phyloP scores from a whole-genome alignment of 139 green algal species.

The Chlamydomonas incerta region DNA sequence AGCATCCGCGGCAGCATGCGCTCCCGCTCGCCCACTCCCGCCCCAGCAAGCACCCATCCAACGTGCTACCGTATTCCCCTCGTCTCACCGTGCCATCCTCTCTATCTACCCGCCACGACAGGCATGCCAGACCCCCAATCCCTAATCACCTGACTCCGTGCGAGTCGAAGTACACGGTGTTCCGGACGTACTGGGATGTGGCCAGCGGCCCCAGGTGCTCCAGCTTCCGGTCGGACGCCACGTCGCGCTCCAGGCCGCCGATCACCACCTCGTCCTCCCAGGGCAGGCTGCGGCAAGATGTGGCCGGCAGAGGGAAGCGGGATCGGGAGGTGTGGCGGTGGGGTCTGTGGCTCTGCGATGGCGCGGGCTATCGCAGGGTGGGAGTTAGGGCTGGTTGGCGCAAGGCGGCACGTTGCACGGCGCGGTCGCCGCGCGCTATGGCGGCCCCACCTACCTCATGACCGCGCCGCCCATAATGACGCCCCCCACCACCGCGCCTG shows the following conservation, averaged over 20 bases:
- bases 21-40: too few species aligned
- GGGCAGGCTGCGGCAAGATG: conserved; percentile 3
- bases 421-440: too few species aligned
- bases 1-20: too few species aligned
- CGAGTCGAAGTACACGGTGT: conserved; percentile 35
- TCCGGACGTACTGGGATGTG: conserved; percentile 1
- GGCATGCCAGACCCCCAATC: neutral
- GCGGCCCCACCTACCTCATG: conserved; percentile 54
- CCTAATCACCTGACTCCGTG: neutral
- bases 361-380: too few species aligned
- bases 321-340: conserved; percentile 58
- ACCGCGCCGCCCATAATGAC: conserved; percentile 46
- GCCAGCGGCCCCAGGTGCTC: conserved; percentile 13
- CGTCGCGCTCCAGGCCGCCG: conserved; percentile 33
- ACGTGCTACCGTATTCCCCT: too few species aligned
- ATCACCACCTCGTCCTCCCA: conserved; percentile 32
- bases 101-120: too few species aligned
- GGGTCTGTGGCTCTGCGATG: conserved; percentile 27
- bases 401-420: too few species aligned
- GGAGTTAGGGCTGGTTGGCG: too few species aligned
- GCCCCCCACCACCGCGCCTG: conserved; percentile 28
- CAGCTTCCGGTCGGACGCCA: neutral
- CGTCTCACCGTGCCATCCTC: too few species aligned
- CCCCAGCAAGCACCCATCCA: too few species aligned
- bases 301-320: too few species aligned